Conservation (phyloP, 2,329 filamentous ascomycete species). For the Colletotrichum sp. region DNA sequence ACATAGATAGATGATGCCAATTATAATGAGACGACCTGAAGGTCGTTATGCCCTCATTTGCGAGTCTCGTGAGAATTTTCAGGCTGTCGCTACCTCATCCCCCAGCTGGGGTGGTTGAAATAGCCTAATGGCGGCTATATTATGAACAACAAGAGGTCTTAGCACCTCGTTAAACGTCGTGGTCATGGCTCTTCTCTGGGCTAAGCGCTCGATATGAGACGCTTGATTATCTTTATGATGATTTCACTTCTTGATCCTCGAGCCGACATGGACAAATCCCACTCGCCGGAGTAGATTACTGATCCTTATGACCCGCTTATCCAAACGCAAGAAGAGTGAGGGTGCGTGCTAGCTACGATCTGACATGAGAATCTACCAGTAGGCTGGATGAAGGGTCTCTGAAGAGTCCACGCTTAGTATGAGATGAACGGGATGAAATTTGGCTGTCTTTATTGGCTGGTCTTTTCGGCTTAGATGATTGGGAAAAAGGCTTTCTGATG, state of each 20-base stretch:
- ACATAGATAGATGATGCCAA: constrained; percentile 7
- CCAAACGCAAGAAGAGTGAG: background rate
- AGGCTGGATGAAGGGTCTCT: background rate
- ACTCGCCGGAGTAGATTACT: background rate
- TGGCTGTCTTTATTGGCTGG: background rate
- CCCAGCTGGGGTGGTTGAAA: background rate
- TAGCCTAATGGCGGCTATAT: background rate
- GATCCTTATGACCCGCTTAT: background rate
- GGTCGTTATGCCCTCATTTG: background rate
- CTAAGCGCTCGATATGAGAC: background rate
- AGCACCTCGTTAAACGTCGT: background rate
- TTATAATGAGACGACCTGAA: background rate
- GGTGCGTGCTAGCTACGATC: background rate
- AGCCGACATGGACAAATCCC: background rate
- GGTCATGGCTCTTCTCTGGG: background rate
- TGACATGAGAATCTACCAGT: background rate
- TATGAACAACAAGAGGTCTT: background rate
- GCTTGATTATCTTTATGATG: background rate
- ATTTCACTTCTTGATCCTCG: background rate
- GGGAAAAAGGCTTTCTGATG: background rate
- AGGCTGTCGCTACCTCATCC: background rate
- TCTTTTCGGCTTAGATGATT: background rate
- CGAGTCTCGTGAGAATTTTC: background rate
- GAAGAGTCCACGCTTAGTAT: background rate
- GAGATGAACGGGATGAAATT: background rate